Evolutionary conservation across 371 early-diverging fungal genomes (phyloP).

Genomic region (Sporodiniella umbellata): DNA sequence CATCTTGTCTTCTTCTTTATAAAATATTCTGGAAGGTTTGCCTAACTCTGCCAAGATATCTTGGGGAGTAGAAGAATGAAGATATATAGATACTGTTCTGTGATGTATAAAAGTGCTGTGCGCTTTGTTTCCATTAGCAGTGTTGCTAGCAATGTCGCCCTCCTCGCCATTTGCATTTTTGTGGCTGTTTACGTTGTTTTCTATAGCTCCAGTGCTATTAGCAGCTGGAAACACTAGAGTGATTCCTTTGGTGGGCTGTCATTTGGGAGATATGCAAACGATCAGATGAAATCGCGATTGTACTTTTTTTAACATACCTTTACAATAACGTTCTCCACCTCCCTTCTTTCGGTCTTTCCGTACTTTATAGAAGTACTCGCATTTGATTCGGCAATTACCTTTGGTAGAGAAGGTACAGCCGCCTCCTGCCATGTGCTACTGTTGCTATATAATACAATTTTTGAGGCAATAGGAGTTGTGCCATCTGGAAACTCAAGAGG

Average conservation of each 20-base stretch:
- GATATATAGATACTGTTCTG: slow-evolving; percentile 32
- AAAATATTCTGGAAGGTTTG: slow-evolving; percentile 56
- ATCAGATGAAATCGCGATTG: no score
- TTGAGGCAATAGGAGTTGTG: slow-evolving; percentile 68
- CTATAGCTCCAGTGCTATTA: slow-evolving; percentile 20
- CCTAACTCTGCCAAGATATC: slow-evolving; percentile 73
- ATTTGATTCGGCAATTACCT: slow-evolving; percentile 41
- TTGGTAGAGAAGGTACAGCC: slow-evolving; percentile 39
- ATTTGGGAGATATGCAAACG: no score
- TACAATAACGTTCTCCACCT: slow-evolving; percentile 50
- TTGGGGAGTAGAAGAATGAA: slow-evolving; percentile 57
- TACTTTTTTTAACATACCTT: no score
- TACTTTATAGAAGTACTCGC: slow-evolving; percentile 33
- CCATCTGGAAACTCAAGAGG: slow-evolving; percentile 76
- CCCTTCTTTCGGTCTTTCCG: slow-evolving; percentile 36
- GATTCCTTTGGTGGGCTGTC: slow-evolving; percentile 39
- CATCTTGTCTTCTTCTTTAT: slow-evolving; percentile 75
- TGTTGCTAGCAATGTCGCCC: not conserved
- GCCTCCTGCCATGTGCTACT: slow-evolving; percentile 51
- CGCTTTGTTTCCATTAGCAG: slow-evolving; percentile 18
- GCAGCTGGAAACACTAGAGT: slow-evolving; percentile 33
- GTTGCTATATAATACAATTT: slow-evolving; percentile 54
- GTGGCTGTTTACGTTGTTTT: not conserved
- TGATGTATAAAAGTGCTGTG: slow-evolving; percentile 9
- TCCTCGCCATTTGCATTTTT: not conserved